phyloP scores from a whole-genome alignment of 2,329 filamentous ascomycete species.

The Daldinia eschscholtzii region DNA sequence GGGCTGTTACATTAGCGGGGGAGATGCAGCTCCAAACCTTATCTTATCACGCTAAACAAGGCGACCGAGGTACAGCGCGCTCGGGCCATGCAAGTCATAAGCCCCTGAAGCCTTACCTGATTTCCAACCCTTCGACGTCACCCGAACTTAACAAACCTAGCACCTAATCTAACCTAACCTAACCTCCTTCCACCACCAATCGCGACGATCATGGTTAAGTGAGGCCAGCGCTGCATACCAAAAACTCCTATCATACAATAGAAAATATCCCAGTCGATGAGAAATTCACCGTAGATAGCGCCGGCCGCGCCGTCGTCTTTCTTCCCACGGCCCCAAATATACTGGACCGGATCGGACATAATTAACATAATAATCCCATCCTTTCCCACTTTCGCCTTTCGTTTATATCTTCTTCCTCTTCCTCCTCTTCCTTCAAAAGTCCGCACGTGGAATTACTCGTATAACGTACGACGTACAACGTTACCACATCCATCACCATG shows the following conservation, averaged over 20 bases:
- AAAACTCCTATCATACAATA: too few species aligned
- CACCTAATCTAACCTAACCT: background rate
- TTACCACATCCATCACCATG: conserved; percentile 30
- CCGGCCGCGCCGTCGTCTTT: conserved; percentile 16
- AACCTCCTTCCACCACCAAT: background rate
- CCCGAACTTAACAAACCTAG: background rate
- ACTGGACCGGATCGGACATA: background rate
- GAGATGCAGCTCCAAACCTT: conserved; percentile 7
- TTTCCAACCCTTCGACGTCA: conserved; percentile 34
- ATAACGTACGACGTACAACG: conserved; percentile 9
- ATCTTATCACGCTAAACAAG: conserved; percentile 20
- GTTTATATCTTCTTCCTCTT: background rate
- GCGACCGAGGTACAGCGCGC: conserved; percentile 14
- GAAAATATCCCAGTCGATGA: background rate
- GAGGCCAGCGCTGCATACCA: background rate
- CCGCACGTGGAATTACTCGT: background rate
- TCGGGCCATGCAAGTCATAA: conserved; percentile 38
- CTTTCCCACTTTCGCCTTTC: conserved; percentile 1
- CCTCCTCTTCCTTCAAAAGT: background rate
- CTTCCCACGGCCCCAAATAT: background rate
- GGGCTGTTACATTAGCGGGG: conserved; percentile 7
- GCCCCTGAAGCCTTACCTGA: conserved; percentile 10
- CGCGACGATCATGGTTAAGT: conserved; percentile 4
- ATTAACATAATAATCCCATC: background rate
- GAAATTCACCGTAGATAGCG: conserved; percentile 3